Percentiles rank a stretch among this genome's conserved stretches.
These are phyloP conservation scores for Boletus tylopilopsis DNA, from an alignment of 768 basidiomycete species.

Conservation along the genomic window DNA sequence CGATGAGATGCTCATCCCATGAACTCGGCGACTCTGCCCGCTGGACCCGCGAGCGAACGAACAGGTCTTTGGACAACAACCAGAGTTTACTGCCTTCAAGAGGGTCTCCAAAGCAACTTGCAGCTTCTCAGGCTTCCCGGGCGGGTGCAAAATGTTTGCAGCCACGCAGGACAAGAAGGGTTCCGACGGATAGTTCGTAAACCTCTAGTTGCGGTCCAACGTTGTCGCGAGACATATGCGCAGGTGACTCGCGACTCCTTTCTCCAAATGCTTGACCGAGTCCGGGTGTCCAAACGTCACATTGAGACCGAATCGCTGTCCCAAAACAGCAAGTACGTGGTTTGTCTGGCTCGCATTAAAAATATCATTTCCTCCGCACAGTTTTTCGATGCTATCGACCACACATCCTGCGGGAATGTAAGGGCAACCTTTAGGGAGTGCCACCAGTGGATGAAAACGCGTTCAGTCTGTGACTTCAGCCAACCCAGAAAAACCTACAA, in stretches of 20 bases:
- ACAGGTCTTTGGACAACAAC: conserved; percentile 4
- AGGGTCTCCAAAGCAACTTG: neutral
- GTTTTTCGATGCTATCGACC: too few relatives aligned
- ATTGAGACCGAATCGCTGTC: too few relatives aligned
- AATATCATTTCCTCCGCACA: too few relatives aligned
- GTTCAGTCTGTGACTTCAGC: too few relatives aligned
- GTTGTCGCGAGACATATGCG: conserved; percentile 8
- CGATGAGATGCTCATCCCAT: conserved; percentile 3
- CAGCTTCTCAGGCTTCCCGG: neutral
- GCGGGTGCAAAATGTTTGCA: too few relatives aligned
- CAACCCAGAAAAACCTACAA: too few relatives aligned
- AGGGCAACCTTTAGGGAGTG: neutral
- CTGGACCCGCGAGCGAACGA: neutral
- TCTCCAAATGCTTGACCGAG: too few relatives aligned
- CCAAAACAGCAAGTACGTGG: too few relatives aligned
- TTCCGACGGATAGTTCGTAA: conserved; percentile 17
- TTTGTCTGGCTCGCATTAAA: too few relatives aligned
- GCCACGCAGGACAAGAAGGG: conserved; percentile 14
- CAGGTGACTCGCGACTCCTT: conserved; percentile 10
- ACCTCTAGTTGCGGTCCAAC: conserved; percentile 6
- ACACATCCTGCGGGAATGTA: too few relatives aligned
- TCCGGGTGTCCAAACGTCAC: too few relatives aligned
- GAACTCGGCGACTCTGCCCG: neutral
- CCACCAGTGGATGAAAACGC: too few relatives aligned
- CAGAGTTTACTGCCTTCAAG: neutral